These are phyloP conservation scores for Cadophora sp. DNA, from an alignment of 2,329 filamentous ascomycete genomes.

Conservation along the genomic window DNA sequence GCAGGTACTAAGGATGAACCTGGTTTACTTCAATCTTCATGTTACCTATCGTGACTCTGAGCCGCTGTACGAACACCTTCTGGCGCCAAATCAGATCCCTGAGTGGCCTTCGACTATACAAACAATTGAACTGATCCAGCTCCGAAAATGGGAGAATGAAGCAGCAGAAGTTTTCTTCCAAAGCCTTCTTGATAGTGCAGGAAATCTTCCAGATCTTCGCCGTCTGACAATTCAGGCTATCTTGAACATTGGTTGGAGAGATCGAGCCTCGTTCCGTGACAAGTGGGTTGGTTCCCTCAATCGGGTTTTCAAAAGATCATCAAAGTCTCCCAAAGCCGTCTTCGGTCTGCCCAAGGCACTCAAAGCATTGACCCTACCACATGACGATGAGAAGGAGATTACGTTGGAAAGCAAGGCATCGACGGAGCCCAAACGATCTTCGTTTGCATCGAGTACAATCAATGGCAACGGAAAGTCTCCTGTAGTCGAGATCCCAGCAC, in stretches of 20 bases:
- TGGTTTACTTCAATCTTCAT: slow-evolving; percentile 78
- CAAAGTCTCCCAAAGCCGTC: slow-evolving; percentile 42
- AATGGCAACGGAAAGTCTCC: not conserved
- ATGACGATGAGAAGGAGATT: not conserved
- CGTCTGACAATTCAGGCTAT: slow-evolving; percentile 75
- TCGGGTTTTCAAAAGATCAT: slow-evolving; percentile 66
- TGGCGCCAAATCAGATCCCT: slow-evolving; percentile 71
- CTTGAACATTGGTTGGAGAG: slow-evolving; percentile 81
- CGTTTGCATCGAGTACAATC: not conserved
- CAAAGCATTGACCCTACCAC: not conserved
- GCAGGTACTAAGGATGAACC: slow-evolving; percentile 74
- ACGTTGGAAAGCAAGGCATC: not conserved
- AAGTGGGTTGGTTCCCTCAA: slow-evolving; percentile 77
- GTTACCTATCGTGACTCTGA: slow-evolving; percentile 73
- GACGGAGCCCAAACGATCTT: not conserved
- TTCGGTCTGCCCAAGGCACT: slow-evolving; percentile 4
- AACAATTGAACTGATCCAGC: slow-evolving; percentile 75
- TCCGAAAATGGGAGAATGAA: slow-evolving; percentile 75
- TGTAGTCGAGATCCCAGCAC: not conserved
- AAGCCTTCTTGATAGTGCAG: slow-evolving; percentile 77
- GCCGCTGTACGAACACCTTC: slow-evolving; percentile 74
- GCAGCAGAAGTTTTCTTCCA: slow-evolving; percentile 80
- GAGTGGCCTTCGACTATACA: slow-evolving; percentile 79
- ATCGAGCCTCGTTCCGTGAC: slow-evolving; percentile 79
- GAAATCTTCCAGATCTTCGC: slow-evolving; percentile 70